Evolutionary conservation across 2,329 filamentous ascomycete species (phyloP), one percentile per base, ranked within the genome.

Genomic region (Fusarium agapanthi): DNA sequence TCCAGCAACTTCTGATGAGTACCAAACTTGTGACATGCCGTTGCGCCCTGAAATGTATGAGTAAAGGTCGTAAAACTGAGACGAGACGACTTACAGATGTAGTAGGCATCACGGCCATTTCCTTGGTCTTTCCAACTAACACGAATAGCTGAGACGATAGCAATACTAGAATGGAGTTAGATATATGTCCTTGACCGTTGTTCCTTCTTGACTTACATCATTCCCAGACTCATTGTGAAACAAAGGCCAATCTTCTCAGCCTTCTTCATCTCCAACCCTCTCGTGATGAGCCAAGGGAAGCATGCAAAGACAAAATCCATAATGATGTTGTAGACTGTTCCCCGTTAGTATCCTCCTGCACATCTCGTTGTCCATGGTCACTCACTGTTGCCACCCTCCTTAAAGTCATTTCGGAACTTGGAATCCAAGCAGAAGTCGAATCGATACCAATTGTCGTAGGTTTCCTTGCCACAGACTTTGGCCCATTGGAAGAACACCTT

Each of bases 251-350:
- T 78, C 77, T 87, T 88, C 67, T 88, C 86, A 0, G 80, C 79
- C 32, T 76, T 81, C 34, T 82, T 80, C 82, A 88, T 87, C 61
- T 85, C 84, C 48, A 88, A 69, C 6, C 80, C 81, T 77, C 84
- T 85, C 2, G 84, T 86, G 26, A 88, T 83, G 28, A 86, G 72
- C 85, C 86, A 87, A 7, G 86, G 86, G 57, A 87, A 85, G 14
- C 79, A 61, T 0, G 86, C 85, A 71, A 88, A 84, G 1, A 86
- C 71, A 44, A 88, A 86, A 65, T 88, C 86, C 84, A 87, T 88
- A 34, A 87, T 79, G 61, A 87, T 85, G 74, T 87, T 88, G 76
- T 86, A 87, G 10, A 86, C 85, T 87, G 66, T 3, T 41, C 6
- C 22, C 6, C 6, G 37, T 73, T 10, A 61, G 56, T 72, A 54